Conservation (phyloP, 202 grass and related monocot genomes). For the Digitaria exilis region DNA sequence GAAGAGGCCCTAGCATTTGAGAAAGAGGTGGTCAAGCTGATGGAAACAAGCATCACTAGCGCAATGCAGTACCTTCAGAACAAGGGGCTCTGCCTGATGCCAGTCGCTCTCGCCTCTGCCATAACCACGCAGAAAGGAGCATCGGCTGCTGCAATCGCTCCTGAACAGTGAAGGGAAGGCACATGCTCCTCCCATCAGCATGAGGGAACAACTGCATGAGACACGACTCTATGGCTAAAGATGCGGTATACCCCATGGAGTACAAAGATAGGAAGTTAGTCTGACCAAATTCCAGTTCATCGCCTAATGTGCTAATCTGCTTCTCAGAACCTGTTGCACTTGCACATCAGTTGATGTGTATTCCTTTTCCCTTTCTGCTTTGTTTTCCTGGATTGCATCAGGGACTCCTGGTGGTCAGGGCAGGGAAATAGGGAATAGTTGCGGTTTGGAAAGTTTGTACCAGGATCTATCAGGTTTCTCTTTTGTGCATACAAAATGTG, state of each 20-base stretch:
- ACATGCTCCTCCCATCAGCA: background rate
- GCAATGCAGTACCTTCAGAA: conserved; percentile 81
- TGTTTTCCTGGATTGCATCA: background rate
- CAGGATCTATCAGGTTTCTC: conserved; percentile 20
- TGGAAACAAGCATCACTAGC: conserved; percentile 77
- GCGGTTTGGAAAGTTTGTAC: conserved; percentile 22
- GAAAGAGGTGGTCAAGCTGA: conserved; percentile 76
- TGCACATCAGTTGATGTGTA: conserved; percentile 37
- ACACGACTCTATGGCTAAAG: background rate
- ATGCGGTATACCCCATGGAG: background rate
- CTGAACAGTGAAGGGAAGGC: conserved; percentile 37
- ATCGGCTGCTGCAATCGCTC: conserved; percentile 35
- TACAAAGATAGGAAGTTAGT: conserved; percentile 34
- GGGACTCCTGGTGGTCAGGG: background rate
- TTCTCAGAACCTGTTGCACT: conserved; percentile 22
- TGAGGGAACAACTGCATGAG: background rate
- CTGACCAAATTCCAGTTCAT: conserved; percentile 28
- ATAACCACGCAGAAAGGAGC: conserved; percentile 64
- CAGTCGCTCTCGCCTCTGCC: conserved; percentile 65
- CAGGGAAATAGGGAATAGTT: background rate
- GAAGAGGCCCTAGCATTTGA: conserved; percentile 60
- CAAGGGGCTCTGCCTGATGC: conserved; percentile 80
- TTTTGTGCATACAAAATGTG: conserved; percentile 18
- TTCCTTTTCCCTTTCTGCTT: conserved; percentile 18
- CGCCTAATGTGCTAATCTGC: conserved; percentile 32